Base-by-base conservation (phyloP, 176 grass and related monocot species). In the Paspalum notatum region DNA sequence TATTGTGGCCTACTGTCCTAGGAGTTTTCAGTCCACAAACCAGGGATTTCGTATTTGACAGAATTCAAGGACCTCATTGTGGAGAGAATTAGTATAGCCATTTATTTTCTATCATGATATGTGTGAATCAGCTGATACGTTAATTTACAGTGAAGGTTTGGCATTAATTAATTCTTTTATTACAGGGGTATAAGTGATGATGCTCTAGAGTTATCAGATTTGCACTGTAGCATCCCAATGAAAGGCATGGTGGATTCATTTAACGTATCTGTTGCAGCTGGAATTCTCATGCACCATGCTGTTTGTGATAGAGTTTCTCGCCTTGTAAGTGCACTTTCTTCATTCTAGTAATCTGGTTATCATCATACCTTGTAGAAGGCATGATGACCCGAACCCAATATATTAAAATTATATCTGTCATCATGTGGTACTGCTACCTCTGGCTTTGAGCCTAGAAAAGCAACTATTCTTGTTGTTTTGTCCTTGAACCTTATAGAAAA, bases 211-310 rank as follows among this genome's bases (percentile, higher is more conserved):
- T 50, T 92, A 43, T 98, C 95, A 79, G 92, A 98, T 75, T 77
- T 98, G 82, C 92, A 94, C 68, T 98, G 95, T 82, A 91, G 83
- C 53, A 67, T 98, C 93, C 95, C 95, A 32, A 98, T 98, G 95
- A 98, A 92, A 85, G 95, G 95, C 73, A 98, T 98, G 95, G 90
- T 98, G 62, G 95, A 98, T 98, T 98, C 95, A 51, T 98, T 98
- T 86, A 98, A 98, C 89, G 95, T 98, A 72, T 98, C 95, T 71
- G 95, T 98, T 72, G 95, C 95, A 47, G 79, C 95, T 81, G 95
- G 95, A 85, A 92, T 98, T 66, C 88, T 98, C 47, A 98, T 98
- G 95, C 92, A 98, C 75, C 88, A 98, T 94, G 92, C 92, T 85
- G 88, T 98, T 62, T 94, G 85, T 75, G 95, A 98, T 68, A 89